phyloP scores from a whole-genome alignment of 1,284 basidiomycete genomes.

The Fomes fomentarius region DNA sequence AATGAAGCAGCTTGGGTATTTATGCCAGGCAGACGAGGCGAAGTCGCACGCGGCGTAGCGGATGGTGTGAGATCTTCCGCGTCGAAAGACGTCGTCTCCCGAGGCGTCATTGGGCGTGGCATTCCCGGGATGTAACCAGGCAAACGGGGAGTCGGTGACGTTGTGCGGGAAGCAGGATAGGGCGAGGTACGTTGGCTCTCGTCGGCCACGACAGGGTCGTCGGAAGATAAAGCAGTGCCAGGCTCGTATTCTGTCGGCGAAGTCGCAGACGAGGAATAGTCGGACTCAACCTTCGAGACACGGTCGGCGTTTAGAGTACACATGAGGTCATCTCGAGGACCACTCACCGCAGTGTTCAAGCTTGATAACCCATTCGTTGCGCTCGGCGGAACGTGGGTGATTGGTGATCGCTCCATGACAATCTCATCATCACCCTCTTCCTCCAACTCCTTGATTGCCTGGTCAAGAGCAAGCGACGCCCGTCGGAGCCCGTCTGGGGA shows the following conservation, averaged over 20 bases:
- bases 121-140: constrained; percentile 88
- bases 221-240: constrained; percentile 71
- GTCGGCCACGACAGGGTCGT: constrained; percentile 51
- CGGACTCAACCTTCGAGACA: constrained; percentile 19
- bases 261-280: constrained; percentile 22
- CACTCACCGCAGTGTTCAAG: constrained; percentile 23
- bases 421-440: constrained; percentile 67
- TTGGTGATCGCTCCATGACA: constrained; percentile 67
- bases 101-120: constrained; percentile 84
- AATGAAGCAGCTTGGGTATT: constrained; percentile 35
- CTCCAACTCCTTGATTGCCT: constrained; percentile 70
- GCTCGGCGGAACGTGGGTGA: constrained; percentile 38
- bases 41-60: constrained; percentile 79
- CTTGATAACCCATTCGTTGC: constrained; percentile 17
- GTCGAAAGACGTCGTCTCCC: constrained; percentile 55
- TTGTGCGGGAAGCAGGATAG: constrained; percentile 43
- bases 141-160: constrained; percentile 62
- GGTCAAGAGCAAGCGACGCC: constrained; percentile 71
- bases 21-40: constrained; percentile 47
- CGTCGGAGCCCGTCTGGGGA: constrained; percentile 57
- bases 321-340: constrained; percentile 20
- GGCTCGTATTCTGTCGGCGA: constrained; percentile 43
- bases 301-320: constrained; percentile 6
- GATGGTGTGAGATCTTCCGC: constrained; percentile 69
- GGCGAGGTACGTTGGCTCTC: constrained; percentile 54